Evolutionary conservation across 345 rosid genomes (phyloP), one percentile per base, ranked within the genome.

Genomic region (Murraya koenigii): DNA sequence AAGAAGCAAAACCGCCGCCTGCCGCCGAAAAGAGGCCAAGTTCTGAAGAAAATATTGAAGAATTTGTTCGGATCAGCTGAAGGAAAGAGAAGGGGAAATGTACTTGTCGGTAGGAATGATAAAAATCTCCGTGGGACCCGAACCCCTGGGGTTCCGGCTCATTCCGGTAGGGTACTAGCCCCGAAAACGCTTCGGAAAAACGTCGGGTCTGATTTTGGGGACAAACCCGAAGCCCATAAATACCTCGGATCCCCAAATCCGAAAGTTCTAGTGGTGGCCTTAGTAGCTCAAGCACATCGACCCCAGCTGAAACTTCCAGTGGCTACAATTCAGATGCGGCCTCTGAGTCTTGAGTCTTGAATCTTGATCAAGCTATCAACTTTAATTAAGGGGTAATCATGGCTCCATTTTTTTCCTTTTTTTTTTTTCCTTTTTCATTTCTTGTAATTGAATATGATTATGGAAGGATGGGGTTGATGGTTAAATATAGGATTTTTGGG

Each of bases 11-110:
- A 58, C 32, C 20, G n/a, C 35, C n/a, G 49, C n/a, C 8, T 58
- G 13, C 75, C 83, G 2, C 83, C 83, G 0, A 20, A 10, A 20
- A 76, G 83, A 59, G 83, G 83, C 10, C 74, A 33, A 9, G 26
- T 81, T 10, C 78, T 56, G 23, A 68, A 35, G 39, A 66, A 14
- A 23, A 81, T 81, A n/a, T 7, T 81, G 64, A 76, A 58, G 69
- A 25, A 5, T 25, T 22, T 66, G n/a, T 22, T 74, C 10, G 75
- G 75, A 32, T 67, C 58, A 49, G 63, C 28, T 0, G 56, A 55
- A 6, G 56, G 67, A 10, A 10, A 13, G 11, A 4, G 3, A 33
- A 36, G 41, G 5, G 54, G 26, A 25, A 62, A 26, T 7, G 56
- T 19, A 47, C 19, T 47, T 47, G 13, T 39, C 9, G 9, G 13